Evolutionary conservation across 2,329 filamentous ascomycete species (phyloP), one percentile per base, ranked within the genome.

Genomic region (Fusarium cicatricum): DNA sequence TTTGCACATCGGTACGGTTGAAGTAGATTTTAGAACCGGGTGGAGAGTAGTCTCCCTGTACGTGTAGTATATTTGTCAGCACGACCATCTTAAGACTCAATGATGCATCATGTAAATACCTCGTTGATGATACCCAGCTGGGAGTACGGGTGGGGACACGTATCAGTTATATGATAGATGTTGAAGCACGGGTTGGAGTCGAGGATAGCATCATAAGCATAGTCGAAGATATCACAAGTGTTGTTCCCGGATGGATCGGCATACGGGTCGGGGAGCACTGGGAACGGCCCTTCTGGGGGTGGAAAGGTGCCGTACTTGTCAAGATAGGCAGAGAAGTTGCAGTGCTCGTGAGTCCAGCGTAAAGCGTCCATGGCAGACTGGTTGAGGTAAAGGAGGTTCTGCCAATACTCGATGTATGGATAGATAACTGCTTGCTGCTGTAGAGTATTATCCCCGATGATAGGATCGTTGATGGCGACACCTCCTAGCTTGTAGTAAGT

Each of bases 121-220:
- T 7, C 80, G n/a, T 87, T 86, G 0, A 89, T 87, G 73, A 89
- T 88, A 14, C 85, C 85, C 3, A 93, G 78, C 0, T 89, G 84
- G 53, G 92, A 87, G 81, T 85, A 91, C 2, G 84, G 77, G 3
- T 87, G 62, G 0, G 91, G 91, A 70, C 91, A 95, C 11, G 86
- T 89, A 4, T 85, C 86, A 3, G 84, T 84, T 12, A 94, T 83
- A 44, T 90, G 84, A 74, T 94, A 95, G 11, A 90, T 77, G 71
- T 92, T 86, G 75, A 90, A 96, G 77, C 91, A 95, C 0, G 91
- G 91, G 75, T 95, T 95, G 29, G 85, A 73, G 1, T 77, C 68
- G 5, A 78, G 58, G 8, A 82, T 81, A 26, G 85, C 87, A 0
- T 78, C 62, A 64, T 77, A 77, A 26, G 90, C 82, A 17, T 82